A percentile compares a stretch with the other conserved stretches of the same genome.
Evolutionary conservation across 2,329 filamentous ascomycete genomes (phyloP).

Genomic region (Calonectria honghensis): DNA sequence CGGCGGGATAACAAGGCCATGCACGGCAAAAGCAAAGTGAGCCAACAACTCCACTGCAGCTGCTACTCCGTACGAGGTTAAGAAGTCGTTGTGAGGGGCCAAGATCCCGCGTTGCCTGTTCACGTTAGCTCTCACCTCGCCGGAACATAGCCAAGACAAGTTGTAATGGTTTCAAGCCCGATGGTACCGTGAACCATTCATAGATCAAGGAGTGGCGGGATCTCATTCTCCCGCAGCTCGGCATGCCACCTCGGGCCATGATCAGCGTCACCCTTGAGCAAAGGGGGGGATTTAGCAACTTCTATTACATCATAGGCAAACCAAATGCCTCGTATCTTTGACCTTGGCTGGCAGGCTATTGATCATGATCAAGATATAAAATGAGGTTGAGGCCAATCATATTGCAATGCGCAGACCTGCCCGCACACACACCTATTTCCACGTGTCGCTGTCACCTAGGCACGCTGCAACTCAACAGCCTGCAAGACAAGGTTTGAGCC

Average conservation of each 20-base stretch:
- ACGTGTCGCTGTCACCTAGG: constrained; percentile 7
- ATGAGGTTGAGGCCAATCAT: constrained; percentile 10
- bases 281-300: constrained; percentile 33
- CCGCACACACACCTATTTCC: neutral
- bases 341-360: constrained; percentile 9
- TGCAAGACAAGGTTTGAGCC: constrained; percentile 39
- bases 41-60: constrained; percentile 28
- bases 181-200: constrained; percentile 13
- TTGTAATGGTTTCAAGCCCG: constrained; percentile 14
- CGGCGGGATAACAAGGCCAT: constrained; percentile 11
- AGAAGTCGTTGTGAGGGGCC: constrained; percentile 1
- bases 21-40: constrained; percentile 34
- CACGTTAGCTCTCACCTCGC: constrained; percentile 11
- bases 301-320: constrained; percentile 27
- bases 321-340: constrained; percentile 27
- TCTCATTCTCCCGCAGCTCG: constrained; percentile 40
- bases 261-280: constrained; percentile 40
- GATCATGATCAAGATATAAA: neutral
- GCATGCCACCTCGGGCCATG: constrained; percentile 46
- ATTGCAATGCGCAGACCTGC: constrained; percentile 3
- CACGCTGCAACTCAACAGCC: constrained; percentile 38
- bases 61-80: constrained; percentile 19
- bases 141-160: constrained; percentile 8
- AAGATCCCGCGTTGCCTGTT: constrained; percentile 24
- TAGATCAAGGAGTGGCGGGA: constrained; percentile 6